Evolutionary conservation across 1,139 yeast species (phyloP), one percentile per base, ranked within the genome.

Genomic region (Debaryomyces psychrophilus): DNA sequence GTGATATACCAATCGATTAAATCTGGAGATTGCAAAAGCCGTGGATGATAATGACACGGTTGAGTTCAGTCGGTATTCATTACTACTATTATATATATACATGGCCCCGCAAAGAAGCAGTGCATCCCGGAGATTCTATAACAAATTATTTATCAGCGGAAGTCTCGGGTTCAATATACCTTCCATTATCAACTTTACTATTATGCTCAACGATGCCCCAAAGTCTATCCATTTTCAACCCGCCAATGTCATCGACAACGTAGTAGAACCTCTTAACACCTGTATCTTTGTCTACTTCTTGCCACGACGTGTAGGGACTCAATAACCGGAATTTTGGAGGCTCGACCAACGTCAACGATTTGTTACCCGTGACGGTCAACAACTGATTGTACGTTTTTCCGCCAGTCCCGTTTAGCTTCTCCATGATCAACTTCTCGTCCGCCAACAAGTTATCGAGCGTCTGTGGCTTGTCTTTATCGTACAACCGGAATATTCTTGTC

Each of bases 131-230:
- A 12, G 4, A 7, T 18, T 18, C 29, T 29, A 29, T 15, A 12
- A 14, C 6, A 37, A 28, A 7, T 29, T 35, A 37, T 31, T 43
- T 31, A 17, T 27, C 33, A 26, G 41, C 15, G 12, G 33, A 20
- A n/a, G 22, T 29, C 31, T 42, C 50, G n/a, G 42, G 51, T 23
- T 54, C 61, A 43, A 72, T 62, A 44, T 60, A 70, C 50, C 95
- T 71, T 4, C 95, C 95, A 51, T 84, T 85, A 56, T 86, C 77
- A 5, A 85, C 71, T 0, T 85, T 87, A 41, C 82, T 72, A 52
- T 84, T 82, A 44, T 70, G 71, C 62, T 88, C 95, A 4, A 86
- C 80, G 14, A 87, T 78, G 1, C 93, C 90, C 93, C 96, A 85
- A 4, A 88, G 62, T 46, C 96, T 69, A 57, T 88, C 95, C 96